These are phyloP conservation scores for Candida argentea DNA, from an alignment of 805 yeast genomes.

Conservation along the genomic window DNA sequence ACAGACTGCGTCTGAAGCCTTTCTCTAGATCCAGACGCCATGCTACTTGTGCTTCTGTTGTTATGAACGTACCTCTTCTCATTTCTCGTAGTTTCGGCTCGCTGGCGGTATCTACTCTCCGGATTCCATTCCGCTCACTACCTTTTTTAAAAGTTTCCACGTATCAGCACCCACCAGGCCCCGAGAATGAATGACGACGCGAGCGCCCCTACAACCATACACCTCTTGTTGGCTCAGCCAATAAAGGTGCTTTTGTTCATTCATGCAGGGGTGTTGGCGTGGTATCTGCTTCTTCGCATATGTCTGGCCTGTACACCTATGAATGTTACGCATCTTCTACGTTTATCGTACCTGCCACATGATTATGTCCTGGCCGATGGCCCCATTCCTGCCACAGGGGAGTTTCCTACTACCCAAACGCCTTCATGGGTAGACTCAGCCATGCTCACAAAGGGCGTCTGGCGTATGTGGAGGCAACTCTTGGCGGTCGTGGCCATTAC, in stretches of 20 bases:
- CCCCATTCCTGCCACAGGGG: slow-evolving; percentile 16
- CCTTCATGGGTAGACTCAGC: slow-evolving; percentile 18
- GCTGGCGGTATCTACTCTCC: no score
- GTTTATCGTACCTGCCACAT: slow-evolving; percentile 29
- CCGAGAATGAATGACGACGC: no score
- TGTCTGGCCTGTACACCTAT: slow-evolving; percentile 26
- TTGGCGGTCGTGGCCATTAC: slow-evolving; percentile 10
- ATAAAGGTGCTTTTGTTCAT: slow-evolving; percentile 39
- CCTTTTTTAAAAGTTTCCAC: no score
- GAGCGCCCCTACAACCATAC: no score
- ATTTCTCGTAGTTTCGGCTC: neutral
- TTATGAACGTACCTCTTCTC: no score
- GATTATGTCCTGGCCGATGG: slow-evolving; percentile 19
- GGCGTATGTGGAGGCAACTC: slow-evolving; percentile 14
- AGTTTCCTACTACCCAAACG: slow-evolving; percentile 20
- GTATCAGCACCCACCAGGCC: no score
- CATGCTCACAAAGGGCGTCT: slow-evolving; percentile 23
- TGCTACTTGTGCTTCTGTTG: no score
- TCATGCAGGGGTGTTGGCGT: slow-evolving; percentile 41
- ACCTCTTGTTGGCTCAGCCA: slow-evolving; percentile 26
- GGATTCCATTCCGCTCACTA: no score
- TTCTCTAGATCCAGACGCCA: neutral
- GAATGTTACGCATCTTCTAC: slow-evolving; percentile 36
- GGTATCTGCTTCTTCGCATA: slow-evolving; percentile 38
- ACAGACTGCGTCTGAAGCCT: neutral